Conservation (phyloP, 371 early-diverging fungal species). For the Mortierella sp. region DNA sequence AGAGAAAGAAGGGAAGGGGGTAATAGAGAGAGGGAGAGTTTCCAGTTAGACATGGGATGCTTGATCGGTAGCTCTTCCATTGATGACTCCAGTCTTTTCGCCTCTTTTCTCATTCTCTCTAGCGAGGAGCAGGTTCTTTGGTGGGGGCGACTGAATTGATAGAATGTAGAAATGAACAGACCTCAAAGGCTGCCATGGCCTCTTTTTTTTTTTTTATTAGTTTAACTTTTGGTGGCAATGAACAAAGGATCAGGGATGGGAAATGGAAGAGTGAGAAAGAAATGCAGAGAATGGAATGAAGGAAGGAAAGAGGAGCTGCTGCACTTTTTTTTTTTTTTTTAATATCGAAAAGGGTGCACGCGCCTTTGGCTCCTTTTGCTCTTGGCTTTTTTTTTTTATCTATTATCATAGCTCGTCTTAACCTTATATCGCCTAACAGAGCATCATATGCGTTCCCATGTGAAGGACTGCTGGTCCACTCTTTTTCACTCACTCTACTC, state of each 20-base stretch:
- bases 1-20: neutral
- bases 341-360: neutral
- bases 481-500: too few species aligned
- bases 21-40: too few species aligned
- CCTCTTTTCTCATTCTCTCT: too few species aligned
- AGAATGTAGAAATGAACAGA: neutral
- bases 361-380: neutral
- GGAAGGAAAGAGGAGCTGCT: neutral
- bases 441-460: too few species aligned
- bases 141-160: neutral
- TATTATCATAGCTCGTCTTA: neutral
- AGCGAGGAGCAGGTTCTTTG: too few species aligned
- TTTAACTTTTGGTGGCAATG: neutral
- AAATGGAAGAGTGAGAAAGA: neutral
- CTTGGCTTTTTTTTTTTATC: neutral
- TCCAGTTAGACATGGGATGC: too few species aligned
- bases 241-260: conserved; percentile 1
- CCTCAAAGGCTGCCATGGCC: conserved; percentile 17
- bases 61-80: too few species aligned
- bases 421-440: too few species aligned
- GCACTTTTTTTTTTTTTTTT: neutral
- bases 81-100: too few species aligned
- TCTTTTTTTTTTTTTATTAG: too few species aligned
- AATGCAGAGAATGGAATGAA: neutral
- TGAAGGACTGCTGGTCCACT: too few species aligned